phyloP scores from a whole-genome alignment of 225 moss, liverwort and hornwort species.

The Physcomitrellopsis africana region DNA sequence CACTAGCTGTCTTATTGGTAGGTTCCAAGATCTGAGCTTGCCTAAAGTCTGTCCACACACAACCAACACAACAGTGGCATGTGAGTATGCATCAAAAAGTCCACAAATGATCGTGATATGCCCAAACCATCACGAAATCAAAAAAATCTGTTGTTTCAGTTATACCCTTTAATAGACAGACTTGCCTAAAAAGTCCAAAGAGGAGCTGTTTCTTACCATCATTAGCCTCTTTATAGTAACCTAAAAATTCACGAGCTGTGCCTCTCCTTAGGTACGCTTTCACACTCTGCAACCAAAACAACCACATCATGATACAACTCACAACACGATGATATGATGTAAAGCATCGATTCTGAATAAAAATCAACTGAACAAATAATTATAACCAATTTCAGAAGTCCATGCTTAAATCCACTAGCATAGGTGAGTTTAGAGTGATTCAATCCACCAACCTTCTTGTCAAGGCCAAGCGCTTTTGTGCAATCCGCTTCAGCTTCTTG shows the following conservation, averaged over 20 bases:
- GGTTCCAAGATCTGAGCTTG: constrained; percentile 96
- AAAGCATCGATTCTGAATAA: neutral
- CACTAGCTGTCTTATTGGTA: constrained; percentile 95
- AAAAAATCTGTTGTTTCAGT: neutral
- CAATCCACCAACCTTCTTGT: constrained; percentile 77
- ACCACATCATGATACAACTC: neutral
- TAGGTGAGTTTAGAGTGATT: neutral
- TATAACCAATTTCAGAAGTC: neutral
- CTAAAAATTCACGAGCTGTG: constrained; percentile 93
- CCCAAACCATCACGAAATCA: neutral
- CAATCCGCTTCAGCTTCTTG: constrained; percentile 92
- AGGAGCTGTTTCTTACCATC: constrained; percentile 42
- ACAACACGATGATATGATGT: neutral
- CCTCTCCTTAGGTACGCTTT: constrained; percentile 91
- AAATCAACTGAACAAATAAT: neutral
- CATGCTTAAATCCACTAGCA: neutral
- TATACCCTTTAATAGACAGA: constrained; percentile 20
- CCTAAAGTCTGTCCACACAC: constrained; percentile 86
- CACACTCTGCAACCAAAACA: constrained; percentile 71
- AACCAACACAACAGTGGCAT: constrained; percentile 26
- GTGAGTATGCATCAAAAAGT: neutral
- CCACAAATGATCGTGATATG: neutral
- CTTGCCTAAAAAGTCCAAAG: constrained; percentile 35
- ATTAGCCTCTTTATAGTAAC: constrained; percentile 86
- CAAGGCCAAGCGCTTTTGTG: constrained; percentile 77